Evolutionary conservation across 108 stramenopile genomes (phyloP).

Genomic region (Epithemia pelagica): DNA sequence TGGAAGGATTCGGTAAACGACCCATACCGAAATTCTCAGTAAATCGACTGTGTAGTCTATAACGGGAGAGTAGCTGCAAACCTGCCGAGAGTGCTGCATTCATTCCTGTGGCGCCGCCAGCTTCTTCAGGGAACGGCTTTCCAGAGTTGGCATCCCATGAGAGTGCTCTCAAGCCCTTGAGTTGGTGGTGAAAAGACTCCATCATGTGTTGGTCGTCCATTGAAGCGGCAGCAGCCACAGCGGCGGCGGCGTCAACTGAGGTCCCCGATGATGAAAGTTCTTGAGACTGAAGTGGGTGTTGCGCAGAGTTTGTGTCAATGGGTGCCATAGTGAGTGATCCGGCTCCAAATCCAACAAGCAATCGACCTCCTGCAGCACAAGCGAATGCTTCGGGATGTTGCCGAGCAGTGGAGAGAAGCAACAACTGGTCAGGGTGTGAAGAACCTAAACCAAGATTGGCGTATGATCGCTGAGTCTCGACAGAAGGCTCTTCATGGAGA

Average conservation of each 20-base stretch:
- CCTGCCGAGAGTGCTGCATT: constrained; percentile 67
- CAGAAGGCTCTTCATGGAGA: constrained; percentile 25
- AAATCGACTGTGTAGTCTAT: constrained; percentile 48
- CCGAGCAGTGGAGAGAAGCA: constrained; percentile 56
- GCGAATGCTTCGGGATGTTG: constrained; percentile 41
- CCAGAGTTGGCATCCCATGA: constrained; percentile 28
- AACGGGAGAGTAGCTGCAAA: constrained; percentile 61
- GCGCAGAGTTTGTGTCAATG: too few relatives aligned
- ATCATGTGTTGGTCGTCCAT: constrained; percentile 9
- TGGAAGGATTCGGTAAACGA: constrained; percentile 53
- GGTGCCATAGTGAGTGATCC: too few relatives aligned
- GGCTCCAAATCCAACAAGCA: constrained; percentile 62
- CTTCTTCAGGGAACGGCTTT: constrained; percentile 61
- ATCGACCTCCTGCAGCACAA: constrained; percentile 69
- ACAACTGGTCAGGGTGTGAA: constrained; percentile 46
- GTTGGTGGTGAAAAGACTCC: constrained; percentile 61
- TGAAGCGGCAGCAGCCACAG: constrained; percentile 9
- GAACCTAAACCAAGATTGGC: constrained; percentile 37
- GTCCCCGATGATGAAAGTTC: too few relatives aligned
- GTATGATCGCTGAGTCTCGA: constrained; percentile 27
- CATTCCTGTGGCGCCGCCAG: constrained; percentile 62
- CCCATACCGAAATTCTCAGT: constrained; percentile 82
- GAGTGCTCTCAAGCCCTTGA: constrained; percentile 53
- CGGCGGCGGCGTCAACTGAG: constrained; percentile 15
- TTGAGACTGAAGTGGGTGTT: too few relatives aligned